These are phyloP conservation scores for Cercospora nicotianae DNA, from an alignment of 2,329 filamentous ascomycete genomes.

Conservation along the genomic window DNA sequence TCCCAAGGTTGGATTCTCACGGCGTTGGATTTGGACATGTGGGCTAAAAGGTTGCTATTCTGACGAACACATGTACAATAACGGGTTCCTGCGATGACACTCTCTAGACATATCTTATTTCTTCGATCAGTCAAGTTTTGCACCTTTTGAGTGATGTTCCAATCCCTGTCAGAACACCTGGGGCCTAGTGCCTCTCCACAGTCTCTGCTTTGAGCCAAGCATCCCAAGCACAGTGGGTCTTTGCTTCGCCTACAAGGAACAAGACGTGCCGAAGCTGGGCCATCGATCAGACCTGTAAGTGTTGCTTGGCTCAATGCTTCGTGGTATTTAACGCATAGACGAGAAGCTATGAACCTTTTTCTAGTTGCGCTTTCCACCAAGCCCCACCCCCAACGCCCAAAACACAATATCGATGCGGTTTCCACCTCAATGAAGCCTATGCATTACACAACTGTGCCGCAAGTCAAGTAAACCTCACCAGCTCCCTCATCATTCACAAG, in stretches of 20 bases:
- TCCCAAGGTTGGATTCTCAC: background rate
- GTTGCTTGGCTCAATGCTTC: background rate
- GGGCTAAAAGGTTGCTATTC: background rate
- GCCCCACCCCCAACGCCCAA: background rate
- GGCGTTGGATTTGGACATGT: background rate
- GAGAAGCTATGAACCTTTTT: background rate
- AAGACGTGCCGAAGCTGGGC: background rate
- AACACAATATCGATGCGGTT: background rate
- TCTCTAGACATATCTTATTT: background rate
- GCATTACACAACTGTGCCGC: background rate
- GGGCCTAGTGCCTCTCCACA: background rate
- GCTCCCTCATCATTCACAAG: conserved; percentile 20
- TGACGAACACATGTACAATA: background rate
- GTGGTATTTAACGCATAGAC: background rate
- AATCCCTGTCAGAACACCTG: background rate
- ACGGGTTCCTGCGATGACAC: background rate
- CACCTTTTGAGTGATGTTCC: background rate
- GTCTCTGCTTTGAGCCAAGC: background rate
- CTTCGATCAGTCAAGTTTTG: background rate
- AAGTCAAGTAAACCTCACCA: conserved; percentile 11
- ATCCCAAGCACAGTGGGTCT: background rate
- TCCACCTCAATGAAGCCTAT: background rate
- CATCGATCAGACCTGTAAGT: background rate
- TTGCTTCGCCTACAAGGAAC: background rate
- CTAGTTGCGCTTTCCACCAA: background rate